Percentiles rank a stretch among this genome's conserved stretches.
Conservation (phyloP, 495 filamentous ascomycete species). For the Talaromyces borbonicus region DNA sequence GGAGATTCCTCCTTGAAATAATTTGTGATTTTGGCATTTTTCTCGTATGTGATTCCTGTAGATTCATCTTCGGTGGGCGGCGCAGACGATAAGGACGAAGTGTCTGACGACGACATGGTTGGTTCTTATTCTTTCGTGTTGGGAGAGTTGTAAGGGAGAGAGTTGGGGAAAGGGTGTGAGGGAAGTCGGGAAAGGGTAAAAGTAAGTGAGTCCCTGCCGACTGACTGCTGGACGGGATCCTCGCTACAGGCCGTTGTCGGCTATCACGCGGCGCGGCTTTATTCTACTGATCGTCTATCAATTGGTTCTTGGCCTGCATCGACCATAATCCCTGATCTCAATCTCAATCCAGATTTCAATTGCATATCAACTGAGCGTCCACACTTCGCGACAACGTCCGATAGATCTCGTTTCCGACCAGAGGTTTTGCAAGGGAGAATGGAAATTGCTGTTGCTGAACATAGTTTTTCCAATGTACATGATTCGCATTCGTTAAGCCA, state of each 20-base stretch:
- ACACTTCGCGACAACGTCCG: neutral
- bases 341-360: slow-evolving; percentile 1
- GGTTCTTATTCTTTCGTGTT: slow-evolving; percentile 14
- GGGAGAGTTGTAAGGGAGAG: slow-evolving; percentile 10
- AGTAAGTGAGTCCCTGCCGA: too few species aligned
- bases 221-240: neutral
- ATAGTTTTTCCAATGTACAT: too few species aligned
- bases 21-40: slow-evolving; percentile 34
- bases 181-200: slow-evolving; percentile 8
- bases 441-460: too few species aligned
- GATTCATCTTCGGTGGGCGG: slow-evolving; percentile 48
- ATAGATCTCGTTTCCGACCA: too few species aligned
- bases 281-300: slow-evolving; percentile 3
- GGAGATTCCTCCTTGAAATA: slow-evolving; percentile 42
- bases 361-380: slow-evolving; percentile 1
- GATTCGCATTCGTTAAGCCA: too few species aligned
- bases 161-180: slow-evolving; percentile 11
- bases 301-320: neutral
- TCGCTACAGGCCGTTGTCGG: slow-evolving; percentile 8
- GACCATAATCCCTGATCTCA: neutral
- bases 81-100: slow-evolving; percentile 50
- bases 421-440: too few species aligned
- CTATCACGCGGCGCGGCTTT: slow-evolving; percentile 9
- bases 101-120: slow-evolving; percentile 42
- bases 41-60: slow-evolving; percentile 26